Conservation (phyloP, 192 early-diverging fungal genomes). For the Coemansia sp. region DNA sequence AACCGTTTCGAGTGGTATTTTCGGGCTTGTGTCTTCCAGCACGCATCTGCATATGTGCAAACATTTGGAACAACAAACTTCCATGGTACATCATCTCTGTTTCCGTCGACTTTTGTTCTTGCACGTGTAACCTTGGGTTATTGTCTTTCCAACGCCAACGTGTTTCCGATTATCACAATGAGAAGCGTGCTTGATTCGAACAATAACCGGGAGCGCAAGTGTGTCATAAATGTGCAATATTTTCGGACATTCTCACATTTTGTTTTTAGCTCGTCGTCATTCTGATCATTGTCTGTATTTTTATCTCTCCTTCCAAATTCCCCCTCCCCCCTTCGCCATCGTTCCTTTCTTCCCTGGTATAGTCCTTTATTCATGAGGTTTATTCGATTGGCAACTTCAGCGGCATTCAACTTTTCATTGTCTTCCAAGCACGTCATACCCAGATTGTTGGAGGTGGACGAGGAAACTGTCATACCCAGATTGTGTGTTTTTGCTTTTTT, state of each 20-base stretch:
- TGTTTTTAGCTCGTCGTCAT: neutral
- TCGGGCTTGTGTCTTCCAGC: neutral
- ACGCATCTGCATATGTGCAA: conserved; percentile 1
- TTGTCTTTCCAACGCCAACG: neutral
- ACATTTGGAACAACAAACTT: neutral
- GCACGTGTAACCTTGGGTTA: neutral
- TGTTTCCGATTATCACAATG: neutral
- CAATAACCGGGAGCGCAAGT: neutral
- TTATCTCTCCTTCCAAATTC: neutral
- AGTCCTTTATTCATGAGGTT: neutral
- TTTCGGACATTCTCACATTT: neutral
- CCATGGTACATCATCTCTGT: neutral
- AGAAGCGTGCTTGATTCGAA: neutral
- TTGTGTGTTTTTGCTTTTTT: too few relatives aligned
- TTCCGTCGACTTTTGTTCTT: neutral
- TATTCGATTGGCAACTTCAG: too few relatives aligned
- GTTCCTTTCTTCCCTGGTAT: neutral
- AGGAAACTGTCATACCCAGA: too few relatives aligned
- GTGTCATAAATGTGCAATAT: neutral
- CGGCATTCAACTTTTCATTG: too few relatives aligned
- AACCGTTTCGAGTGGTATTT: neutral
- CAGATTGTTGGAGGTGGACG: too few relatives aligned
- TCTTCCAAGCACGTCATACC: too few relatives aligned
- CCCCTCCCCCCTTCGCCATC: neutral
- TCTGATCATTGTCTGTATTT: neutral